phyloP scores from a whole-genome alignment of 176 grass and related monocot genomes.

The Musa acuminata region DNA sequence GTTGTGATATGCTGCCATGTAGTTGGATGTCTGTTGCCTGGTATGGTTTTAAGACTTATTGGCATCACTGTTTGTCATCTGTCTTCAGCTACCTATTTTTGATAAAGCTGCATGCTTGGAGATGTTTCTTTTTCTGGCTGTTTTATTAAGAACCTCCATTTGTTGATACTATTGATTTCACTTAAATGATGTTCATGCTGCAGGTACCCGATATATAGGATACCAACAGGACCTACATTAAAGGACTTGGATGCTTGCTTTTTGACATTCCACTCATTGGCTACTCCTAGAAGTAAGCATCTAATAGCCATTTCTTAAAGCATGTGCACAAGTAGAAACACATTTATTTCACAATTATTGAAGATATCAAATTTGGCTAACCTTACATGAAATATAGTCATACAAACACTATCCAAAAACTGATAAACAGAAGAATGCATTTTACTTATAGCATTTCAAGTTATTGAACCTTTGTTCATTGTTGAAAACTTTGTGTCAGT shows the following conservation, averaged over 20 bases:
- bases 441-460: too few species aligned
- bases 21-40: conserved; percentile 94
- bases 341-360: background rate
- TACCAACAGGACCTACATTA: conserved; percentile 64
- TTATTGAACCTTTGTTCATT: too few species aligned
- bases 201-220: conserved; percentile 86
- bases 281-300: conserved; percentile 33
- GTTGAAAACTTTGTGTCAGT: too few species aligned
- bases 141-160: background rate
- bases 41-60: conserved; percentile 20
- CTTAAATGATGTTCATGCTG: conserved; percentile 12
- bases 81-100: background rate
- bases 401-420: too few species aligned
- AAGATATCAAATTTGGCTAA: background rate
- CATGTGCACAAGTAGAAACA: background rate
- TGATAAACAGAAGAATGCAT: too few species aligned
- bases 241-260: conserved; percentile 71
- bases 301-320: background rate
- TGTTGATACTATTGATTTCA: conserved; percentile 3
- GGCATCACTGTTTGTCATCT: background rate
- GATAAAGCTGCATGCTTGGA: background rate
- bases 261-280: conserved; percentile 66
- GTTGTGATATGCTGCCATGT: conserved; percentile 57
- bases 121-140: conserved; percentile 1
- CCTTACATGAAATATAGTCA: too few species aligned